phyloP scores from a whole-genome alignment of 495 filamentous ascomycete species.

The Parathielavia appendiculata region DNA sequence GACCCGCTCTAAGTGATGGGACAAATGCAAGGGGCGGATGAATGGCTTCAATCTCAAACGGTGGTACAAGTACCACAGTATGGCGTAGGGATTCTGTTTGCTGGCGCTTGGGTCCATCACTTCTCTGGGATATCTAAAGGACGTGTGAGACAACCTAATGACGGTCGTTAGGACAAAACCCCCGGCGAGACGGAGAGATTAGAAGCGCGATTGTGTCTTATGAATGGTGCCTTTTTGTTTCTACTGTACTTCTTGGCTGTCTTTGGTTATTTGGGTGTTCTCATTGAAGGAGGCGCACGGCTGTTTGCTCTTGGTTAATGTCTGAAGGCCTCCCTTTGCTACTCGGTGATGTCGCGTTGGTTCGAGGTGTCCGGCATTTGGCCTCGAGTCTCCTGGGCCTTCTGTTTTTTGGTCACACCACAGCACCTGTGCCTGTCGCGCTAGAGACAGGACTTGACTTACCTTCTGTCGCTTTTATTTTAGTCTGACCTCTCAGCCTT shows the following conservation, averaged over 20 bases:
- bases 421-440: background rate
- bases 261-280: background rate
- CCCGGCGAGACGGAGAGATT: too few relatives aligned
- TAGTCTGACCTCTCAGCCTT: background rate
- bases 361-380: background rate
- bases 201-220: background rate
- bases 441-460: background rate
- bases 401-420: background rate
- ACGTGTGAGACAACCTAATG: background rate
- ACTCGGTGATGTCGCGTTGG: background rate
- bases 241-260: background rate
- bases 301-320: background rate
- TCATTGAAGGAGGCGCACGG: background rate
- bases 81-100: background rate
- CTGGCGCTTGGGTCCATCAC: background rate
- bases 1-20: background rate
- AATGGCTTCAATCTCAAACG: constrained; percentile 7
- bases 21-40: constrained; percentile 1
- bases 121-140: background rate
- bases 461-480: background rate
- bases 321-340: constrained; percentile 5
- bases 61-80: background rate
- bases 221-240: background rate
- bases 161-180: background rate
- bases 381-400: background rate